Evolutionary conservation across 176 grass and related monocot species (phyloP).

Genomic region (Panicum miliaceum): DNA sequence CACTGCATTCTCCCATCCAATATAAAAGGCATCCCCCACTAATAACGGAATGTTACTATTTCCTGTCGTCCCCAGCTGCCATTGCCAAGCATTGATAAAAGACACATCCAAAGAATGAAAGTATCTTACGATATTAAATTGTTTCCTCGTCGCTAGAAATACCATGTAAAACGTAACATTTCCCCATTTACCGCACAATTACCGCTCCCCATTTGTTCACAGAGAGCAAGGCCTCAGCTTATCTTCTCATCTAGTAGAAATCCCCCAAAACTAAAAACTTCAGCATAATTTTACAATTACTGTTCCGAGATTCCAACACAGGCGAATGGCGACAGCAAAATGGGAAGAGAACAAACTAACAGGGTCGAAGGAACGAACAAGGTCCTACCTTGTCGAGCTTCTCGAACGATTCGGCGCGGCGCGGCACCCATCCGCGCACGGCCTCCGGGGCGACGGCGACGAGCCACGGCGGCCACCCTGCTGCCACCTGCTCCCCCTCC

Average conservation of each 20-base stretch:
- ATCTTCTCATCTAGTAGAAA: not conserved
- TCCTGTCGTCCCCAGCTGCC: not conserved
- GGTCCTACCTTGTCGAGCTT: constrained; percentile 92
- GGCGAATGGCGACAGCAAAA: constrained; percentile 29
- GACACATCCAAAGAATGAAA: not conserved
- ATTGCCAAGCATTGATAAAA: not conserved
- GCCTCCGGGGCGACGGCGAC: constrained; percentile 84
- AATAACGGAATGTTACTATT: constrained; percentile 43
- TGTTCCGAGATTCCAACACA: not conserved
- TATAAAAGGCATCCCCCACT: constrained; percentile 33
- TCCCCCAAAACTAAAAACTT: not conserved
- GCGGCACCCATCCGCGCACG: constrained; percentile 94
- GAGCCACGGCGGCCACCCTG: constrained; percentile 93
- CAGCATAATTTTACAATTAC: not conserved
- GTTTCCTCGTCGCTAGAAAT: not conserved
- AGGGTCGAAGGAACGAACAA: not conserved
- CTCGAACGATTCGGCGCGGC: constrained; percentile 95
- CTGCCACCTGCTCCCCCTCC: constrained; percentile 87
- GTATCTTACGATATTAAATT: not conserved
- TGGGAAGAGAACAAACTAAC: not conserved
- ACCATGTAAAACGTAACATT: constrained; percentile 17
- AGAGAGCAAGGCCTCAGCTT: not conserved
- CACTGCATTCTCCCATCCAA: constrained; percentile 39
- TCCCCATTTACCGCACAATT: constrained; percentile 5
- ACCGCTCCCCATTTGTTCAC: not conserved